Base-by-base conservation (phyloP, 305 asterid genomes). In the Fraxinus sp. region DNA sequence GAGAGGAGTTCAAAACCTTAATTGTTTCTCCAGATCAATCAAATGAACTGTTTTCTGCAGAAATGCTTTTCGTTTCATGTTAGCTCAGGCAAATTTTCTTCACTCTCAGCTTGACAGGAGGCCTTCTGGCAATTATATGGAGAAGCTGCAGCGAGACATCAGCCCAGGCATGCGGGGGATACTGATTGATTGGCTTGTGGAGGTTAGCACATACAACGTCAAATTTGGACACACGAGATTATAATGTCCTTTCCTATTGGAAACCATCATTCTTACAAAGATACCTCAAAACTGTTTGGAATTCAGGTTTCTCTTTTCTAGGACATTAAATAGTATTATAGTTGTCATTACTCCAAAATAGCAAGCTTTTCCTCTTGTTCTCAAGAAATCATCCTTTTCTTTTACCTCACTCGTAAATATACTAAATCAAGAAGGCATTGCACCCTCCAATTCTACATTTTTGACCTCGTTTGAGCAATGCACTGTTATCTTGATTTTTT, bases 101-200 rank as follows among this genome's bases (percentile, higher is more conserved):
- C 85, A 74, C 80, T 81, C 76, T 74, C 93, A 97, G 99, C 87
- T 97, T 82, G 92, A 91, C 79, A 85, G 97, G 55, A 91, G 95
- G 86, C 97, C 97, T 85, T 80, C 88, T 36, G 86, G 82, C 81
- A 89, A 90, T 90, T 97, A 93, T 86, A 97, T 97, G 98, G 97
- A 93, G 87, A 89, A 87, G 85, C 49, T 91, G 89, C 99, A 97
- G 89, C 88, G 66, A 20, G 99, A 97, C 84, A 89, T 97, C 86
- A 92, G 91, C 74, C 90, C 85, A 76, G 89, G 93, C 74, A 97
- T 95, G 99, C 90, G 99, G 81, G 90, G 92, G 74, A 95, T 97
- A 84, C 90, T 97, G 86, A 88, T 97, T 78, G 99, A 97, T 85
- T 97, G 99, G 99, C 98, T 97, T 83, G 99, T 97, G 57, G 98